Percentiles rank a stretch among this genome's conserved stretches.
phyloP scores from a whole-genome alignment of 495 filamentous ascomycete genomes.

The Penicillium ucsense region DNA sequence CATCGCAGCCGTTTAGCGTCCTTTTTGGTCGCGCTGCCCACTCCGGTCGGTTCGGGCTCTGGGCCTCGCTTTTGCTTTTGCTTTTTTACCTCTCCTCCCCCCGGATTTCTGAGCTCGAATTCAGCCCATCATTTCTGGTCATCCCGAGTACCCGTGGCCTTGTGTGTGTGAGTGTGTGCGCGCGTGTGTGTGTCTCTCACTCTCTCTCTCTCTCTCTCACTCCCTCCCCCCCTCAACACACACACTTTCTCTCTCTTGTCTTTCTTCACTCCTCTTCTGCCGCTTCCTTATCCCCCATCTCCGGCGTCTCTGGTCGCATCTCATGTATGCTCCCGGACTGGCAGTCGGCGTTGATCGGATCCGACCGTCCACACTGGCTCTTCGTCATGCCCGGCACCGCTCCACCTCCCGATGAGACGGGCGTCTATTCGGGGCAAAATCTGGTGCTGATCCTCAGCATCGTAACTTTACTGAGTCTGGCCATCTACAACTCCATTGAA shows the following conservation, averaged over 20 bases:
- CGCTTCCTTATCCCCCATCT: neutral
- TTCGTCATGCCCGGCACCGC: neutral
- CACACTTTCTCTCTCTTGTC: neutral
- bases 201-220: too few relatives aligned
- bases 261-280: neutral
- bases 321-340: neutral
- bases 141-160: too few relatives aligned
- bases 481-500: slow-evolving; percentile 32
- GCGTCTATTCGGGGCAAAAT: slow-evolving; percentile 7
- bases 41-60: too few relatives aligned
- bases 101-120: too few relatives aligned
- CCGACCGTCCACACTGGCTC: neutral
- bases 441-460: slow-evolving; percentile 15
- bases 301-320: neutral
- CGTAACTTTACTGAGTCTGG: slow-evolving; percentile 21
- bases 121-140: too few relatives aligned
- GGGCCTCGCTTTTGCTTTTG: too few relatives aligned
- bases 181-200: too few relatives aligned
- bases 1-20: too few relatives aligned
- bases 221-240: neutral
- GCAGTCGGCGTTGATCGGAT: neutral
- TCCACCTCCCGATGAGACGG: slow-evolving; percentile 1
- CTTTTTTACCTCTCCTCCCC: too few relatives aligned
- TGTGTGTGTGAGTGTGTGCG: too few relatives aligned
- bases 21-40: too few relatives aligned